phyloP scores from a whole-genome alignment of 129 eudicot species.

The Escallonia herrerae region DNA sequence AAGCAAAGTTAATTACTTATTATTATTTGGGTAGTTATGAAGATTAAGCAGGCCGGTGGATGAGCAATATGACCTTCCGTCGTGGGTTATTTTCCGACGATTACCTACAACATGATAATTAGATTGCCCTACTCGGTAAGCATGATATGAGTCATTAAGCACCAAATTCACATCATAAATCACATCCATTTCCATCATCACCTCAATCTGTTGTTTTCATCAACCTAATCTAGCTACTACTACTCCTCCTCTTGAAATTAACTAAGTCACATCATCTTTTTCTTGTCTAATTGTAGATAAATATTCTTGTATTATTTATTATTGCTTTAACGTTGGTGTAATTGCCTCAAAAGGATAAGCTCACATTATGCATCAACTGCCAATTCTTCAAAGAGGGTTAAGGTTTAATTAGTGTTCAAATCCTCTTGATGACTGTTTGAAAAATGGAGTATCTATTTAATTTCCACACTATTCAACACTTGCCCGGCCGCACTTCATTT shows the following conservation, averaged over 20 bases:
- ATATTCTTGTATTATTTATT: no score
- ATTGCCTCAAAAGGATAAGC: no score
- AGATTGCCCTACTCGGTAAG: slow-evolving; percentile 2
- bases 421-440: no score
- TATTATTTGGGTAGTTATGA: neutral
- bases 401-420: no score
- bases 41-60: neutral
- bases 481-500: no score
- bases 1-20: neutral
- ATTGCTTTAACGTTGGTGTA: no score
- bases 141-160: slow-evolving; percentile 13
- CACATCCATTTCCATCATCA: slow-evolving; percentile 6
- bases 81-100: neutral
- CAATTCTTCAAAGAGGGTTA: no score
- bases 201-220: slow-evolving; percentile 22
- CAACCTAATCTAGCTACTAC: slow-evolving; percentile 24
- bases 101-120: neutral
- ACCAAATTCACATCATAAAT: neutral
- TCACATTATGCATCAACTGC: no score
- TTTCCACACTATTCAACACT: no score
- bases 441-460: no score
- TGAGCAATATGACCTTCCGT: slow-evolving; percentile 5
- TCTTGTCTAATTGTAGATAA: no score
- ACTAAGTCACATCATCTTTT: neutral
- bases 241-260: neutral